Conservation (phyloP, 495 filamentous ascomycete genomes). For the Penicillium coffeae region DNA sequence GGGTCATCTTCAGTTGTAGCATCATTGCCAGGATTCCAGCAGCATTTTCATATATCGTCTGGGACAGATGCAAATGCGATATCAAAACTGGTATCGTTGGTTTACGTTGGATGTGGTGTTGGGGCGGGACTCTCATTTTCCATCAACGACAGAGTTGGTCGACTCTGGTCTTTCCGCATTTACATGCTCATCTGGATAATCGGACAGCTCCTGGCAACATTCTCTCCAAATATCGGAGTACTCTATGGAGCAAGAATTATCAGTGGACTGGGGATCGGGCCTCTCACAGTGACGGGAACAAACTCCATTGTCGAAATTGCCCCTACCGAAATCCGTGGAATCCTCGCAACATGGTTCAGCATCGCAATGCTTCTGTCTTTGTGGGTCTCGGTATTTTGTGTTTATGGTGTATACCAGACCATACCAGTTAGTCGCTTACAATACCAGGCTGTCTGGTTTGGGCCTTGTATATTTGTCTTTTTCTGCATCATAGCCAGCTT, state of each 20-base stretch:
- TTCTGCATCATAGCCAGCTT: conserved; percentile 59
- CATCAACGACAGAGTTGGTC: conserved; percentile 15
- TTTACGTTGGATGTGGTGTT: conserved; percentile 13
- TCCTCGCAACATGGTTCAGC: conserved; percentile 14
- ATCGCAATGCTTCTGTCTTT: conserved; percentile 7
- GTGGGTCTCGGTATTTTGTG: conserved; percentile 1
- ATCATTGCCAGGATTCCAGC: conserved; percentile 7
- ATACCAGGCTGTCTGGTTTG: conserved; percentile 12
- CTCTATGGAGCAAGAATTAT: conserved; percentile 14
- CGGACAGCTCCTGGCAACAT: conserved; percentile 8
- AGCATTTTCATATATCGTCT: conserved; percentile 6
- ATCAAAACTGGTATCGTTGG: conserved; percentile 17
- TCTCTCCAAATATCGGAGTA: conserved; percentile 2
- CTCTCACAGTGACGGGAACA: conserved; percentile 7
- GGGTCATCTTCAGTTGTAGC: conserved; percentile 8
- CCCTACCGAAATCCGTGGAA: conserved; percentile 6
- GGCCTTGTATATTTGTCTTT: not conserved
- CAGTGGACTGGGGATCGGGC: conserved; percentile 16
- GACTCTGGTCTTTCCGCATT: conserved; percentile 10
- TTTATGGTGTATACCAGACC: conserved; percentile 7
- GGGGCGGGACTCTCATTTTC: conserved; percentile 18
- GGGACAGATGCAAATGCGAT: conserved; percentile 12
- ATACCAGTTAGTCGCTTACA: conserved; percentile 6
- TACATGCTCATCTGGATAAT: conserved; percentile 12
- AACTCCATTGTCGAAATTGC: conserved; percentile 18